phyloP scores from a whole-genome alignment of 2,329 filamentous ascomycete species.

The Gnomoniopsis sp. region DNA sequence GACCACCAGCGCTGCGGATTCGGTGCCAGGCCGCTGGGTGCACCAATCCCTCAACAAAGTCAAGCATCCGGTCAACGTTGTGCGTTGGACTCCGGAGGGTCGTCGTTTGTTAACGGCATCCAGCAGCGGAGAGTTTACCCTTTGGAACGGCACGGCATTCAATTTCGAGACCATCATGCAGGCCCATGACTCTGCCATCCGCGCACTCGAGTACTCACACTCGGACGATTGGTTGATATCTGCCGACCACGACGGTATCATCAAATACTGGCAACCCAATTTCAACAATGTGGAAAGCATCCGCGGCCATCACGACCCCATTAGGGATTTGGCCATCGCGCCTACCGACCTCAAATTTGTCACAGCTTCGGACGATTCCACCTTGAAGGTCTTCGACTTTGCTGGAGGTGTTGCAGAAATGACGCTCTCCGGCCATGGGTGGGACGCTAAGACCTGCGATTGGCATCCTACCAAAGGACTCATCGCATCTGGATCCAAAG shows the following conservation, averaged over 20 bases:
- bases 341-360: constrained; percentile 95
- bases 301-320: constrained; percentile 83
- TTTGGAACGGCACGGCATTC: constrained; percentile 99
- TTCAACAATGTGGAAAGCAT: constrained; percentile 98
- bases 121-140: constrained; percentile 93
- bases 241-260: constrained; percentile 87
- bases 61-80: constrained; percentile 94
- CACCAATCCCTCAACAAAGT: constrained; percentile 99
- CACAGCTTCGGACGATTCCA: constrained; percentile 90
- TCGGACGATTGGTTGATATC: constrained; percentile 97
- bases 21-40: constrained; percentile 89
- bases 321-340: constrained; percentile 88
- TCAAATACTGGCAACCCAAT: constrained; percentile 99
- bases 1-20: constrained; percentile 72
- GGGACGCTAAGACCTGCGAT: constrained; percentile 95
- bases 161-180: constrained; percentile 99
- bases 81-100: constrained; percentile 96
- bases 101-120: constrained; percentile 87
- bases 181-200: constrained; percentile 85
- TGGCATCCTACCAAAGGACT: constrained; percentile 97
- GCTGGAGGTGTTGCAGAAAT: constrained; percentile 80
- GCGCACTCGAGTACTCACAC: constrained; percentile 83
- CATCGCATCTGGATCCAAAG: constrained; percentile 93
- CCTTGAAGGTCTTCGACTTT: constrained; percentile 95
- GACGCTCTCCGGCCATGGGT: constrained; percentile 86